Evolutionary conservation across 164 flowering plant species (phyloP).

Genomic region (Vitis rotundifolia): DNA sequence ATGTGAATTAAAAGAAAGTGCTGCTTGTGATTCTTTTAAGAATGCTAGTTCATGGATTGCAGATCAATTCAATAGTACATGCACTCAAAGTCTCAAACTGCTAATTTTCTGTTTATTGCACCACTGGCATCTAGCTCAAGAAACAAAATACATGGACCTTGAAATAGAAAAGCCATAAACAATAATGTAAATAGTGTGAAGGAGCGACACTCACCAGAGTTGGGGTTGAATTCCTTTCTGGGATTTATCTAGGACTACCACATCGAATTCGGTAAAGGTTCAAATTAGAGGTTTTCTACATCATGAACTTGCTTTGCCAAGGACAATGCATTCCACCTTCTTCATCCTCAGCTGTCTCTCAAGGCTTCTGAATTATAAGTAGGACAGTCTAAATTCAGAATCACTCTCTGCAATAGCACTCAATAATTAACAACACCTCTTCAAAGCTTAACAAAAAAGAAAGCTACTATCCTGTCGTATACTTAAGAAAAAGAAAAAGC

Average conservation of each 20-base stretch:
- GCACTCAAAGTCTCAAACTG: background rate
- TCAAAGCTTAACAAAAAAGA: too few relatives aligned
- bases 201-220: background rate
- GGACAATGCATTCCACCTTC: background rate
- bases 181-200: background rate
- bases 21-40: background rate
- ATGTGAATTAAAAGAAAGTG: constrained; percentile 12
- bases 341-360: background rate
- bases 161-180: background rate
- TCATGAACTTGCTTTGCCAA: constrained; percentile 4
- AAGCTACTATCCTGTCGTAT: too few relatives aligned
- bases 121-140: background rate
- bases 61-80: background rate
- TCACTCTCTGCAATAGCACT: background rate
- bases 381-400: background rate
- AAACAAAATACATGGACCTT: background rate
- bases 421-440: too few relatives aligned
- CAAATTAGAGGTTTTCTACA: background rate
- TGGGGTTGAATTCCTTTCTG: background rate
- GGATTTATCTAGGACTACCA: background rate
- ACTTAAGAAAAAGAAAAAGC: background rate
- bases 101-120: background rate
- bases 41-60: background rate
- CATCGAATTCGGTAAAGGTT: background rate
- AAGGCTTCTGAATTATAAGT: background rate